A percentile compares a stretch with the other conserved stretches of the same genome.
phyloP scores from a whole-genome alignment of 208 protist genomes.

The Wallacemonas sp. region DNA sequence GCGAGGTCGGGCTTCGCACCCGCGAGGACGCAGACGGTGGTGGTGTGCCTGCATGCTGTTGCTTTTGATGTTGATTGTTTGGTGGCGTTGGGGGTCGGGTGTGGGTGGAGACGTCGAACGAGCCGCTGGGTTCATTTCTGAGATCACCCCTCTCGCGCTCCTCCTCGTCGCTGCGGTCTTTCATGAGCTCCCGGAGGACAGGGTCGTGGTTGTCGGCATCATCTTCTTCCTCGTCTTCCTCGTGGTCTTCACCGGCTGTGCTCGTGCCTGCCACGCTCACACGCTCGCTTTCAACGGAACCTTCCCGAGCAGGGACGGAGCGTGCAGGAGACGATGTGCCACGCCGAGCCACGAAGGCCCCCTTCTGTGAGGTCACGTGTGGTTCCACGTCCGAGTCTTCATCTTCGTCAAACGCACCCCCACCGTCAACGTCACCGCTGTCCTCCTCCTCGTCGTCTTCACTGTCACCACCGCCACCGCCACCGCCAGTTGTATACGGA shows the following conservation, averaged over 20 bases:
- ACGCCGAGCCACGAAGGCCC: no score
- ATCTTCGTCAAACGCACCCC: background rate
- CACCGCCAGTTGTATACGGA: no score
- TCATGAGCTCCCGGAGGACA: slow-evolving; percentile 11
- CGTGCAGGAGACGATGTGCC: background rate
- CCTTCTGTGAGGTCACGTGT: no score
- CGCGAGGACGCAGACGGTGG: no score
- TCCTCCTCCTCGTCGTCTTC: background rate
- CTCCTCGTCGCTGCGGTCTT: background rate
- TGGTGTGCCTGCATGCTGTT: no score
- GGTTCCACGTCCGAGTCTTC: background rate
- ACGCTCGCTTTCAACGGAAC: background rate
- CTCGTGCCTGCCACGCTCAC: slow-evolving; percentile 10
- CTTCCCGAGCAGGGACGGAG: background rate
- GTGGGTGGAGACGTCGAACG: background rate
- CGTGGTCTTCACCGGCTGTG: slow-evolving; percentile 2
- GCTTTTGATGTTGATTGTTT: no score
- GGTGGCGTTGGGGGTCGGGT: background rate
- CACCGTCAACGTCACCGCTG: background rate
- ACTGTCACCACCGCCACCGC: background rate
- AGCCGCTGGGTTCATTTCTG: slow-evolving; percentile 2
- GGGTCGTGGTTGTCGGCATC: slow-evolving; percentile 14
- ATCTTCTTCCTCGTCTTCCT: slow-evolving; percentile 5
- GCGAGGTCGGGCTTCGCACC: no score
- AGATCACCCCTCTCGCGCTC: no score